phyloP scores from a whole-genome alignment of 1,284 basidiomycete genomes.

The Malassezia sp. region DNA sequence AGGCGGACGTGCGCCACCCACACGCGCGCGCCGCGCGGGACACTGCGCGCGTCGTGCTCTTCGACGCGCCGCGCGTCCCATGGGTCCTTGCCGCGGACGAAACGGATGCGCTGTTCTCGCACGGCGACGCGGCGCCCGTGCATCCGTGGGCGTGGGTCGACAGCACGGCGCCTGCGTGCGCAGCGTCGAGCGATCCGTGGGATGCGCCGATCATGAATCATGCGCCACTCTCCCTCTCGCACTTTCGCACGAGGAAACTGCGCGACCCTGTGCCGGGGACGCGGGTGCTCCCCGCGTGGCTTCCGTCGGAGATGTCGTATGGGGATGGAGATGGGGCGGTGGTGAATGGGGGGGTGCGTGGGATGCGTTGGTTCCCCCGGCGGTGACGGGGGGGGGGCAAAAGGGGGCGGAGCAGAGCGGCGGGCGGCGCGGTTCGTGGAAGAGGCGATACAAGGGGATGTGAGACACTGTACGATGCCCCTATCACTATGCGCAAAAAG shows the following conservation, averaged over 20 bases:
- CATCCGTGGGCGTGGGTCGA: constrained; percentile 5
- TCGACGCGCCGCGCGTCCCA: no score
- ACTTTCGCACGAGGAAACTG: constrained; percentile 2
- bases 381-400: no score
- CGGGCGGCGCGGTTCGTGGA: no score
- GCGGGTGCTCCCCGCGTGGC: not conserved
- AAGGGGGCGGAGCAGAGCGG: no score
- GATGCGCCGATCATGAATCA: not conserved
- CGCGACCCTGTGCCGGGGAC: constrained; percentile 6
- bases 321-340: constrained; percentile 8
- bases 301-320: constrained; percentile 6
- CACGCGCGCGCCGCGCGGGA: not conserved
- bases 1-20: not conserved
- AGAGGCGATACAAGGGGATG: no score
- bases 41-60: no score
- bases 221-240: not conserved
- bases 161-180: not conserved
- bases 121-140: not conserved
- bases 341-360: no score
- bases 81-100: no score
- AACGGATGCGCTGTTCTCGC: no score
- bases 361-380: no score
- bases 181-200: constrained; percentile 4
- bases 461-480: no score
- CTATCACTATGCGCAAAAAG: no score